A percentile compares a stretch with the other conserved stretches of the same genome.
Evolutionary conservation across 768 basidiomycete genomes (phyloP).

Genomic region (Tubosaeta brunneosetosa): DNA sequence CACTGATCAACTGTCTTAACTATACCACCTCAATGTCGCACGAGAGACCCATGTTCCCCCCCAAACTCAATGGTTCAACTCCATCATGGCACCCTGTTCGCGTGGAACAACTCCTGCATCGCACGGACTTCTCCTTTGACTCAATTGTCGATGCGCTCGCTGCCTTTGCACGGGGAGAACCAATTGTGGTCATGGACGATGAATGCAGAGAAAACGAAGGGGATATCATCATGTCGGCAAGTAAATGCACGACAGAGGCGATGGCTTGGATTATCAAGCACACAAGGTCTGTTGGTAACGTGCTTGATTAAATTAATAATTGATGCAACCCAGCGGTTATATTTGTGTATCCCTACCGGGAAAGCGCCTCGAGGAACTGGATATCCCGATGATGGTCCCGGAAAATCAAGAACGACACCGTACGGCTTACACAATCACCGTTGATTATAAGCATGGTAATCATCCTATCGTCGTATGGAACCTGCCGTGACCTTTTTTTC

Average conservation of each 20-base stretch:
- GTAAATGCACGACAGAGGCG: slow-evolving; percentile 83
- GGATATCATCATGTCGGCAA: slow-evolving; percentile 87
- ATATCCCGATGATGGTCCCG: slow-evolving; percentile 92
- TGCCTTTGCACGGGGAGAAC: slow-evolving; percentile 77
- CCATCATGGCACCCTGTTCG: slow-evolving; percentile 21
- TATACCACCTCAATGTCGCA: slow-evolving; percentile 7
- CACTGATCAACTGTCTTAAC: not conserved
- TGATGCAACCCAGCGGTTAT: slow-evolving; percentile 64
- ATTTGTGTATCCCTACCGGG: slow-evolving; percentile 84
- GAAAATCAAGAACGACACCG: slow-evolving; percentile 84
- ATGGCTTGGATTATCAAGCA: slow-evolving; percentile 99
- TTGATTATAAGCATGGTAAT: slow-evolving; percentile 85
- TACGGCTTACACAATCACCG: slow-evolving; percentile 94
- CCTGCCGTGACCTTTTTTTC: not conserved
- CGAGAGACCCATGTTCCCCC: not conserved
- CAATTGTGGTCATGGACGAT: slow-evolving; percentile 97
- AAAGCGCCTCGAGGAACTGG: slow-evolving; percentile 68
- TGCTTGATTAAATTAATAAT: not conserved
- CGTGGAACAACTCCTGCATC: slow-evolving; percentile 13
- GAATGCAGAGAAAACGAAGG: slow-evolving; percentile 96
- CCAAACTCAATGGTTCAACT: slow-evolving; percentile 12
- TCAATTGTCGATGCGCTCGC: slow-evolving; percentile 71
- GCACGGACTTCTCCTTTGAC: slow-evolving; percentile 64
- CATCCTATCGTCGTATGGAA: not conserved
- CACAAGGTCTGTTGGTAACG: slow-evolving; percentile 62